A percentile compares a stretch with the other conserved stretches of the same genome.
These are phyloP conservation scores for Teunomyces funiuensis DNA, from an alignment of 805 yeast genomes.

Conservation along the genomic window DNA sequence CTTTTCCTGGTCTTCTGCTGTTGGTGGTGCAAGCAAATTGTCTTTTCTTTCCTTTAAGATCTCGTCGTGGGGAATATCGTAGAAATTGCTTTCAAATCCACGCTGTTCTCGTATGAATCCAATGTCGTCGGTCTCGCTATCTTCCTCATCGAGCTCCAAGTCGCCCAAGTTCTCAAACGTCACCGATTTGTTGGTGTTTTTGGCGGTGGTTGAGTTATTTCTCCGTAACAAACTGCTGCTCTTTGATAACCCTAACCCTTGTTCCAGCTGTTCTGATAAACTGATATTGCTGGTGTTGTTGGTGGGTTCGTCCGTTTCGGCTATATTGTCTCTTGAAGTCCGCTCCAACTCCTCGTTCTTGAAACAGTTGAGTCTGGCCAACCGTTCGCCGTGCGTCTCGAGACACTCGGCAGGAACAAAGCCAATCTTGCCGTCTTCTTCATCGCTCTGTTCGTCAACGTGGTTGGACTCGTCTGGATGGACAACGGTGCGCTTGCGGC, in stretches of 20 bases:
- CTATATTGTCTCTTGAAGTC: slow-evolving; percentile 14
- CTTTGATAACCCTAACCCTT: not conserved
- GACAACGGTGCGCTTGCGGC: slow-evolving; percentile 15
- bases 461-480: slow-evolving; percentile 12
- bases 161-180: slow-evolving; percentile 39
- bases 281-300: not conserved
- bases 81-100: slow-evolving; percentile 10
- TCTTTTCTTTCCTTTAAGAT: slow-evolving; percentile 8
- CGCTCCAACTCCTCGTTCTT: slow-evolving; percentile 74
- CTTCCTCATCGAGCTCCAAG: slow-evolving; percentile 21
- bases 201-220: slow-evolving; percentile 4
- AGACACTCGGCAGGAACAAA: slow-evolving; percentile 96
- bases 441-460: slow-evolving; percentile 21
- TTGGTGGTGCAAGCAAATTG: slow-evolving; percentile 1
- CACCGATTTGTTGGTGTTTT: slow-evolving; percentile 30
- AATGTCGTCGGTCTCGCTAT: not conserved
- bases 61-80: slow-evolving; percentile 23
- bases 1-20: slow-evolving; percentile 31
- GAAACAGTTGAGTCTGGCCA: slow-evolving; percentile 91
- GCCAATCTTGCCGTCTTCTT: slow-evolving; percentile 74
- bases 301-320: slow-evolving; percentile 5
- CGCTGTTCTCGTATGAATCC: not conserved
- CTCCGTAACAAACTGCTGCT: slow-evolving; percentile 8
- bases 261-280: not conserved
- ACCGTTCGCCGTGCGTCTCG: slow-evolving; percentile 86